phyloP scores from a whole-genome alignment of 306 rosid species.

The Malus sieversii region DNA sequence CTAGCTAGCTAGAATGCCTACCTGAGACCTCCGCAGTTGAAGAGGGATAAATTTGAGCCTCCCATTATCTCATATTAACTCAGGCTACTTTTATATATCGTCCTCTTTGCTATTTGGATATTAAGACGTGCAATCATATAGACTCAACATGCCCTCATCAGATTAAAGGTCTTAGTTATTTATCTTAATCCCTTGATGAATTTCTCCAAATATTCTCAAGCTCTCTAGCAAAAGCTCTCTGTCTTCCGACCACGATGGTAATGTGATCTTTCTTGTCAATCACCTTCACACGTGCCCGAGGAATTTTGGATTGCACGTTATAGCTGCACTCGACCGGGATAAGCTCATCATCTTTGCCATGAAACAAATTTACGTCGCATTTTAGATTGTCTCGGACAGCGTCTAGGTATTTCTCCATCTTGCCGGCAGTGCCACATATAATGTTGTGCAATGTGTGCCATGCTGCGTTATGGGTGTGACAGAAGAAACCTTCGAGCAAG shows the following conservation, averaged over 20 bases:
- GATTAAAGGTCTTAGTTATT: background rate
- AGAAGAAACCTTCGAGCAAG: constrained; percentile 82
- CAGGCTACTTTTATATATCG: background rate
- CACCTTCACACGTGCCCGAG: constrained; percentile 60
- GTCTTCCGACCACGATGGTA: constrained; percentile 84
- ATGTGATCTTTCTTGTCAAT: constrained; percentile 76
- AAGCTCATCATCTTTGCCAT: constrained; percentile 70
- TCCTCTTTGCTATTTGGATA: background rate
- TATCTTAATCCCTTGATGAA: constrained; percentile 15
- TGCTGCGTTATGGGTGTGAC: constrained; percentile 96
- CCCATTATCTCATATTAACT: background rate
- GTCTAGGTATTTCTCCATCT: constrained; percentile 57
- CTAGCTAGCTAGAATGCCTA: background rate
- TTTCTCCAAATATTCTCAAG: constrained; percentile 73
- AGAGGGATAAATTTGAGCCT: background rate
- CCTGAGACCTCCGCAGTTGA: background rate
- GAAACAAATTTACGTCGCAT: constrained; percentile 60
- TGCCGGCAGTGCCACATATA: constrained; percentile 69
- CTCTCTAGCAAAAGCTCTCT: constrained; percentile 62
- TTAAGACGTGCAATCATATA: background rate
- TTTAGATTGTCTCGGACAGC: constrained; percentile 37
- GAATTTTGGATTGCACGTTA: constrained; percentile 44
- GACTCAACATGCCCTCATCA: background rate
- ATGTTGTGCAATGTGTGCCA: constrained; percentile 98
- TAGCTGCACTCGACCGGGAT: constrained; percentile 77